Evolutionary conservation across 1,284 basidiomycete species (phyloP).

Genomic region (Rhodotorula sp.): DNA sequence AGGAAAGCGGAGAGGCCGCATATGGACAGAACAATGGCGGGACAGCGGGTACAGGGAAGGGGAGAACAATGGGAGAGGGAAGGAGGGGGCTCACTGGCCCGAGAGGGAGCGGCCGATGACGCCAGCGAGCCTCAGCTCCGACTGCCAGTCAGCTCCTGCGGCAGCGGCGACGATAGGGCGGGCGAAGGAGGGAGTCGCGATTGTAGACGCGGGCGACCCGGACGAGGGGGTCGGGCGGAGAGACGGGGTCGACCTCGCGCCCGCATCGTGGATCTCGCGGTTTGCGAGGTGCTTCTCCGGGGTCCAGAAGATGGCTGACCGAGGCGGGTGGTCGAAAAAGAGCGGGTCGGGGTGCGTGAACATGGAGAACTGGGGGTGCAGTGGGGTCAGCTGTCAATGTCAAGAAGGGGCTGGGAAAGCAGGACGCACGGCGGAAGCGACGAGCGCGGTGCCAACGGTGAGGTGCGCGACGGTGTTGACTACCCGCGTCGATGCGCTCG

Average conservation of each 20-base stretch:
- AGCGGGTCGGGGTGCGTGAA: slow-evolving; percentile 23
- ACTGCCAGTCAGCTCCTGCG: neutral
- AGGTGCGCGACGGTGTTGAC: slow-evolving; percentile 24
- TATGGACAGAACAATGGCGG: neutral
- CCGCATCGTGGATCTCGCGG: neutral
- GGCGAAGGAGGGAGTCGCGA: neutral
- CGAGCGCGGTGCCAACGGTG: slow-evolving; percentile 10
- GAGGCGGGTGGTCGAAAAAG: slow-evolving; percentile 27
- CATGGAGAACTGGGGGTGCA: slow-evolving; percentile 7
- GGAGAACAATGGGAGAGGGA: neutral
- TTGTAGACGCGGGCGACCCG: neutral
- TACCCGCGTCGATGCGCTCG: neutral
- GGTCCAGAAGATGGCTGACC: slow-evolving; percentile 17
- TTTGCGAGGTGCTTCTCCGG: slow-evolving; percentile 17
- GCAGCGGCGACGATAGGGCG: neutral
- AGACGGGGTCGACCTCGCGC: neutral
- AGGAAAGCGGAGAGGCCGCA: neutral
- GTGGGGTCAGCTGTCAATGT: neutral
- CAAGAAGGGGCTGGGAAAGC: neutral
- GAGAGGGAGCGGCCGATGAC: slow-evolving; percentile 1
- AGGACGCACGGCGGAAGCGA: slow-evolving; percentile 15
- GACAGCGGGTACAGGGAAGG: neutral
- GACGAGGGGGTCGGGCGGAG: neutral
- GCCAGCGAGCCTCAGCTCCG: slow-evolving; percentile 4
- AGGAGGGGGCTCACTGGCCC: neutral